Conservation (phyloP, 2,329 filamentous ascomycete species). For the Cladosporium sp. region DNA sequence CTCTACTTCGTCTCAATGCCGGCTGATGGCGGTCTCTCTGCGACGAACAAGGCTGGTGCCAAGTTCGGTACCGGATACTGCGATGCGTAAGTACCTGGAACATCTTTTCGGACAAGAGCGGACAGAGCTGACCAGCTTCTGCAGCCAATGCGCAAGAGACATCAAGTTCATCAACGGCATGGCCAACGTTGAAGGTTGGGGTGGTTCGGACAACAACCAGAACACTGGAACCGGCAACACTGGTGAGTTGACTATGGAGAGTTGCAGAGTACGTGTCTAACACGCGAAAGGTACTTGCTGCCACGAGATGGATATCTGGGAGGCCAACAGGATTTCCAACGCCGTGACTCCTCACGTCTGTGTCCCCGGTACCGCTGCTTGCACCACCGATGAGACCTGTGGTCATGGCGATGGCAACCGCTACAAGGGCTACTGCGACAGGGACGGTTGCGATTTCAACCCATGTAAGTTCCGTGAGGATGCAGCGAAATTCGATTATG, state of each 20-base stretch:
- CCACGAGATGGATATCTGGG: conserved; percentile 67
- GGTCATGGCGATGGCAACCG: conserved; percentile 28
- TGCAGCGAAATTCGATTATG: conserved; percentile 45
- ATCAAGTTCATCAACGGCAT: conserved; percentile 30
- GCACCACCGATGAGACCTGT: conserved; percentile 47
- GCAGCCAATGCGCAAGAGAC: conserved; percentile 39
- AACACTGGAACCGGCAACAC: conserved; percentile 35
- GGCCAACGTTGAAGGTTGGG: conserved; percentile 45
- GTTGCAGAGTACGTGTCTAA: neutral
- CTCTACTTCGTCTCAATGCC: conserved; percentile 64
- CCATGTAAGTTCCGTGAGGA: neutral
- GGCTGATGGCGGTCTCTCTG: conserved; percentile 54
- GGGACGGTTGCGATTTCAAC: conserved; percentile 69
- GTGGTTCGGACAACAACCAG: conserved; percentile 19
- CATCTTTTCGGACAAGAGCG: too few relatives aligned
- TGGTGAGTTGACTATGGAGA: conserved; percentile 33
- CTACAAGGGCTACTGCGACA: conserved; percentile 62
- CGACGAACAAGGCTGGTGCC: conserved; percentile 48
- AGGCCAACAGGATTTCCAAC: conserved; percentile 62
- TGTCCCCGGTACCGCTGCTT: conserved; percentile 47
- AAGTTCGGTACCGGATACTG: conserved; percentile 59
- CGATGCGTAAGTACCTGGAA: conserved; percentile 31
- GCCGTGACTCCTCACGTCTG: conserved; percentile 66
- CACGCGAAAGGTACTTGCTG: conserved; percentile 49
- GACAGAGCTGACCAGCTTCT: too few relatives aligned